Base-by-base conservation (phyloP, 345 rosid genomes). In the Lepidium didymum region DNA sequence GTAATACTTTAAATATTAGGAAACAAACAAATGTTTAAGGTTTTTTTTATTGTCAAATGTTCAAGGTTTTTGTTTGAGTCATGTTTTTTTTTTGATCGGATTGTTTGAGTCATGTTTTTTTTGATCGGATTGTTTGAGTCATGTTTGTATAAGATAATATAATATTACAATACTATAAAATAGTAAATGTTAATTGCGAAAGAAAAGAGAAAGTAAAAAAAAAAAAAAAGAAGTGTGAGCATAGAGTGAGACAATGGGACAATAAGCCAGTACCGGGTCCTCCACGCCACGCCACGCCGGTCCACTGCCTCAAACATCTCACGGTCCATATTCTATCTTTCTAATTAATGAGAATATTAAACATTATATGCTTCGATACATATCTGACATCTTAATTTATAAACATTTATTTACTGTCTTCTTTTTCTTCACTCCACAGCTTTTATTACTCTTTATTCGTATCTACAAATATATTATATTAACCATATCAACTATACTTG, bases 291-390 rank as follows among this genome's bases (percentile, higher is more conserved):
- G 21, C 73, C 77, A 74, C 74, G 69, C 74, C 62, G 77, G 73
- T 67, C 51, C 77, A 65, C 65, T 38, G 71, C 76, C 77, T 73
- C 62, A 58, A 64, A 73, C 77, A 73, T 51, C 77, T 66, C 77
- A 73, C 41, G 72, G 72, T 74, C 69, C 52, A 45, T 74, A 36
- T 29, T 29, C 69, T 74, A 60, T 61, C 27, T 72, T 68, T 68
- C 64, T 74, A 68, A 10, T 61, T 27, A 60, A 61, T 68, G 69
- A 71, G 69, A 71, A 44, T 54, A 27, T 44, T 54, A 34, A 53
- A 53, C 75, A 53, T 49, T 70, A 62, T 70, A 62, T 70, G 47
- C 33, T 62, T 51, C 37, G 37, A 33, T 53, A 25, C 50, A 71
- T 19, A 19, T 62, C 49, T 55, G 55, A 70, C 75, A 63, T 63